phyloP scores from a whole-genome alignment of 192 early-diverging fungal genomes.

The Coemansia sp. region DNA sequence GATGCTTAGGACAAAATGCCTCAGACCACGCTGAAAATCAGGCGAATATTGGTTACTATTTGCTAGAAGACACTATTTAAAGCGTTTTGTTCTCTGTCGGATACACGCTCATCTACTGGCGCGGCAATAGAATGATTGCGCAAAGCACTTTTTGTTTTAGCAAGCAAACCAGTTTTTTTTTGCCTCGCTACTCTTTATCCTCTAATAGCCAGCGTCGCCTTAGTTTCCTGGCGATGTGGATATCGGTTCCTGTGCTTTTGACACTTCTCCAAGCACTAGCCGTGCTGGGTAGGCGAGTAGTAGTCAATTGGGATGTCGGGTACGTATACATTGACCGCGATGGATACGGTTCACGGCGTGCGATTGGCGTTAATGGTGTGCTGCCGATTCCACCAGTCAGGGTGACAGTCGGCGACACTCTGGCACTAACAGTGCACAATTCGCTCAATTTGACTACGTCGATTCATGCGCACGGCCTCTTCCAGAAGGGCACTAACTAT shows the following conservation, averaged over 20 bases:
- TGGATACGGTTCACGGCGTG: conserved; percentile 60
- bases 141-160: not conserved
- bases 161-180: not conserved
- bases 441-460: conserved; percentile 62
- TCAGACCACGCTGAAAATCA: not conserved
- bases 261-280: not conserved
- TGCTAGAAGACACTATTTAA: not conserved
- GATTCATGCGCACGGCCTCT: conserved; percentile 78
- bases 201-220: not conserved
- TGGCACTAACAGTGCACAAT: conserved; percentile 53
- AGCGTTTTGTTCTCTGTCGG: not conserved
- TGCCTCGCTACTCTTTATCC: not conserved
- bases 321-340: conserved; percentile 67
- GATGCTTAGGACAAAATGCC: not conserved
- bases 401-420: conserved; percentile 18
- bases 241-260: not conserved
- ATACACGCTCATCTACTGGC: not conserved
- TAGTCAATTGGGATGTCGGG: conserved; percentile 66
- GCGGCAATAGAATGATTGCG: not conserved
- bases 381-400: conserved; percentile 58
- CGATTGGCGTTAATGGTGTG: conserved; percentile 65
- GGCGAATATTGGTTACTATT: not conserved
- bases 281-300: conserved; percentile 8
- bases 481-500: conserved; percentile 67
- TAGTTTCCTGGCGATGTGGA: not conserved